Base-by-base conservation (phyloP, 2,329 filamentous ascomycete genomes). In the Hypoxylon sp. region DNA sequence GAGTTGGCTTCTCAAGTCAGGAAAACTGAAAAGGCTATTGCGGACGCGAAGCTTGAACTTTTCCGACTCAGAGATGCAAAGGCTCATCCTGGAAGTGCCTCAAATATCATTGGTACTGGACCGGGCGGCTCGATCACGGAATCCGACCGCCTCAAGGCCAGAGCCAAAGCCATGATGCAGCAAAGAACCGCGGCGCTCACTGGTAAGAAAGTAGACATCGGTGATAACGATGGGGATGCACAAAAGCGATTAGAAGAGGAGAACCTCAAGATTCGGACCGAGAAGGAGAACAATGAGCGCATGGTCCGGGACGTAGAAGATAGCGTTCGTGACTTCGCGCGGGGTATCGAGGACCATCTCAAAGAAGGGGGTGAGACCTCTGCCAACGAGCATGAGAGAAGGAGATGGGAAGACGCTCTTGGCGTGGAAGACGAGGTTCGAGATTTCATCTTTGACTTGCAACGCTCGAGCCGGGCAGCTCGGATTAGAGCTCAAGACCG, bases 221-320 rank as follows among this genome's bases (percentile, higher is more conserved):
- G 82, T 47, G 87, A 90, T 65, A 92, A 96, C 70, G 91, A 94
- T 68, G 85, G 87, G 25, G 92, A 92, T 69, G 93, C 92, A 2
- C 90, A 94, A 48, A 92, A 93, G 80, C 89, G 96, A 32, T 80
- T 98, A 14, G 96, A 98, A 77, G 92, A 96, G 71, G 95, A 99
- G 80, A 96, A 84, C 71, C 88, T 91, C 68, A 91, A 90, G 71
- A 87, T 94, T 51, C 90, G 90, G 77, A 90, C 89, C 9, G 96
- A 99, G 75, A 92, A 92, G 73, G 95, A 98, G 77, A 92, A 93
- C 73, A 97, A 98, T 73, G 96, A 99, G 79, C 89, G 91, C 61
- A 97, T 99, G 95, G 95, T 97, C 23, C 90, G 89, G 57, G 96
- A 99, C 79, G 95, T 99, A 1, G 96, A 99, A 77, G 96, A 98